Base-by-base conservation (phyloP, 2,329 filamentous ascomycete genomes). In the Ophiostoma ulmi region DNA sequence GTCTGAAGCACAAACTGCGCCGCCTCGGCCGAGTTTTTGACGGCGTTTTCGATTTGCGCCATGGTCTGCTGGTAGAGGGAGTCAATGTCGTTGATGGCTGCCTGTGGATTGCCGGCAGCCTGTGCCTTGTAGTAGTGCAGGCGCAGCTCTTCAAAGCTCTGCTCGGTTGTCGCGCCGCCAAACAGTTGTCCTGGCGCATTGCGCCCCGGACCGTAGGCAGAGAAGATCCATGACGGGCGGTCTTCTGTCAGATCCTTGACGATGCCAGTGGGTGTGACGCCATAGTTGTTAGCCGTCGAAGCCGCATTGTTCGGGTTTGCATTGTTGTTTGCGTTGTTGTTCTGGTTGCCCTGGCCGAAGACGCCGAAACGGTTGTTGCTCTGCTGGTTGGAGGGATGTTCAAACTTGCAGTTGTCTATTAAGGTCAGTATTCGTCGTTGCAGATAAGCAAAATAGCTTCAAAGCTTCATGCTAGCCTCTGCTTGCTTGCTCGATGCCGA, bases 61-160 rank as follows among this genome's bases (percentile, higher is more conserved):
- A 89, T 82, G 3, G 90, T 87, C 73, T 88, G 87, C 39, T 85
- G 82, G 75, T 89, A 89, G 7, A 94, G 80, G 17, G 81, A 81
- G 69, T 86, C 82, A 69, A 90, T 86, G 76, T 90, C 83, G 76
- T 83, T 83, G 75, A 87, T 85, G 70, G 84, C 85, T 70, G 81
- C 80, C 70, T 85, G 81, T 14, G 82, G 80, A 70, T 89, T 91
- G 1, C 91, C 91, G 8, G 85, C 77, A 10, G 87, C 85, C 58
- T 84, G 81, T 1, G 87, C 87, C 69, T 78, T 76, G 75, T 88
- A 82, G 76, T 94, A 94, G 77, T 93, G 90, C 31, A 94, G 78
- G 68, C 93, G 87, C 78, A 97, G 86, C 80, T 98, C 94, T 78
- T 98, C 94, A 58, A 91, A 90, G 76, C 93, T 97, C 78, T 93